A percentile compares a stretch with the other conserved stretches of the same genome.
Conservation (phyloP, 2,329 filamentous ascomycete species). For the Fusarium sp. region DNA sequence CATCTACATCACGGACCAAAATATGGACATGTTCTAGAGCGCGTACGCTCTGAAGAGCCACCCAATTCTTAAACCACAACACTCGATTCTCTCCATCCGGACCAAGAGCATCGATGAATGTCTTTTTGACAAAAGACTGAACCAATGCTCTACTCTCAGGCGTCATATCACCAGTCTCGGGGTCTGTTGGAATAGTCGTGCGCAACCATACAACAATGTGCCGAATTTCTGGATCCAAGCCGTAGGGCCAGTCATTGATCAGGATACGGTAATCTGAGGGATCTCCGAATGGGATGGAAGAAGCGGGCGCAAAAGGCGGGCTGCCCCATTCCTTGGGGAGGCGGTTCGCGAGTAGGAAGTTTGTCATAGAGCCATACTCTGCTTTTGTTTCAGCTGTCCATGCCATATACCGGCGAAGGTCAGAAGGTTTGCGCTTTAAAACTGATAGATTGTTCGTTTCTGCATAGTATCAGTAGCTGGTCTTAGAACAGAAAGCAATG, state of each 20-base stretch:
- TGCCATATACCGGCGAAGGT: slow-evolving; percentile 81
- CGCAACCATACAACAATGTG: slow-evolving; percentile 95
- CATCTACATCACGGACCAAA: slow-evolving; percentile 66
- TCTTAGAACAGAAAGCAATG: not conserved
- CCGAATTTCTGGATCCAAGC: slow-evolving; percentile 71
- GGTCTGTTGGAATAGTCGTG: slow-evolving; percentile 79
- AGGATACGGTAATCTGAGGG: slow-evolving; percentile 75
- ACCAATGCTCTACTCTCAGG: slow-evolving; percentile 72
- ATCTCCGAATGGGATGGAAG: slow-evolving; percentile 62
- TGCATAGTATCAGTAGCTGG: slow-evolving; percentile 44
- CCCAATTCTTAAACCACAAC: slow-evolving; percentile 97
- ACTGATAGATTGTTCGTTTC: slow-evolving; percentile 72
- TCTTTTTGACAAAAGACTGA: slow-evolving; percentile 74
- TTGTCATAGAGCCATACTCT: slow-evolving; percentile 81
- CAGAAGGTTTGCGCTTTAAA: slow-evolving; percentile 83
- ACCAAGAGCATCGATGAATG: slow-evolving; percentile 71
- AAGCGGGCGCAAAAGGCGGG: slow-evolving; percentile 65
- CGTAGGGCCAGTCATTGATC: slow-evolving; percentile 95
- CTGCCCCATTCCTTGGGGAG: slow-evolving; percentile 74
- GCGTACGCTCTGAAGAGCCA: slow-evolving; percentile 85
- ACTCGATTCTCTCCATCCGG: slow-evolving; percentile 62
- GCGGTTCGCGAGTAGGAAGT: slow-evolving; percentile 79
- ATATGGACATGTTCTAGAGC: slow-evolving; percentile 92
- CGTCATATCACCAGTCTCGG: slow-evolving; percentile 77
- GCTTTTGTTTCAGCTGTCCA: slow-evolving; percentile 78